Conservation (phyloP, 2,329 filamentous ascomycete species). For the Chrysoporthe austroafricana region DNA sequence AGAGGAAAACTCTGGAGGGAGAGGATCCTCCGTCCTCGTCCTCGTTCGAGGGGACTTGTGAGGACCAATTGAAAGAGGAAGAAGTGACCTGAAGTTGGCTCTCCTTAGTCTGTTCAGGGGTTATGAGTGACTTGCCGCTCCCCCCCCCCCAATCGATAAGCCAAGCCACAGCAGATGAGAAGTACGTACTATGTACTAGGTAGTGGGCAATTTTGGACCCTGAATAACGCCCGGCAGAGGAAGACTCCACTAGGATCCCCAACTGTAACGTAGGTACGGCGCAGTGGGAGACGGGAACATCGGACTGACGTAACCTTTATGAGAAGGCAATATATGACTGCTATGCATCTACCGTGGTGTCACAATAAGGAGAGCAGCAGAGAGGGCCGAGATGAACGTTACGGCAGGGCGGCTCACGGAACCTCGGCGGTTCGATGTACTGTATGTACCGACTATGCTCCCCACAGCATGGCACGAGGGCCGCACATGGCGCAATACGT, state of each 20-base stretch:
- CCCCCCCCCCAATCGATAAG: slow-evolving; percentile 18
- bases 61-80: neutral
- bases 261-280: slow-evolving; percentile 12
- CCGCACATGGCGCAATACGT: neutral
- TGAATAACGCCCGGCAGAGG: neutral
- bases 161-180: slow-evolving; percentile 6
- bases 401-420: neutral
- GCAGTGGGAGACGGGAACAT: neutral
- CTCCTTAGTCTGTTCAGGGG: slow-evolving; percentile 10
- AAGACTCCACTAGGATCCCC: slow-evolving; percentile 1
- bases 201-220: neutral
- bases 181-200: neutral
- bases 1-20: neutral
- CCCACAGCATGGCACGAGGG: neutral
- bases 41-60: neutral
- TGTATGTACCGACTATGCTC: neutral
- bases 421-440: neutral
- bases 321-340: neutral
- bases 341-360: neutral
- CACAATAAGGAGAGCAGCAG: neutral
- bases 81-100: neutral
- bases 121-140: neutral
- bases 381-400: neutral
- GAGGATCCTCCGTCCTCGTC: neutral
- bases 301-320: slow-evolving; percentile 6